A percentile compares a stretch with the other conserved stretches of the same genome.
These are phyloP conservation scores for Coniochaeta prunicola DNA, from an alignment of 2,329 filamentous ascomycete species.

Conservation along the genomic window DNA sequence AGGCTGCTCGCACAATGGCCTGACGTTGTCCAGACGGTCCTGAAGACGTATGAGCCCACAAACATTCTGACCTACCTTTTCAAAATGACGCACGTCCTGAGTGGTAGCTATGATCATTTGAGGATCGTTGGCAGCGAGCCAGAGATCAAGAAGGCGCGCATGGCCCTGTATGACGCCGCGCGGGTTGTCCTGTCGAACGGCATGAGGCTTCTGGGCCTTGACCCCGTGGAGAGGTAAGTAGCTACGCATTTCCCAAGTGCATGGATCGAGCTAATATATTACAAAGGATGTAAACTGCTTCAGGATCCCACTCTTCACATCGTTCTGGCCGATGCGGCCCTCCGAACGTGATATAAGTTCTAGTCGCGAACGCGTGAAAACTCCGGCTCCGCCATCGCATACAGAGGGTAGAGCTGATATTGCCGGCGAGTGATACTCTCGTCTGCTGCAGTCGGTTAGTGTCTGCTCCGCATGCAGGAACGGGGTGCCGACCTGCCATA, in stretches of 20 bases:
- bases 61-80: constrained; percentile 58
- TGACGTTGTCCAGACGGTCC: constrained; percentile 74
- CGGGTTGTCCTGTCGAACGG: constrained; percentile 73
- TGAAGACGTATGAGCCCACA: constrained; percentile 71
- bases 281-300: constrained; percentile 2
- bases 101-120: constrained; percentile 74
- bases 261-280: not conserved
- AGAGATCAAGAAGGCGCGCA: constrained; percentile 62
- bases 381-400: not conserved
- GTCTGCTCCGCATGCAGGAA: not conserved
- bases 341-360: too few relatives aligned
- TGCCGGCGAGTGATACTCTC: not conserved
- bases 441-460: not conserved
- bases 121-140: constrained; percentile 74
- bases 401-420: not conserved
- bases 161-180: constrained; percentile 72
- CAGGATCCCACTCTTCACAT: too few relatives aligned
- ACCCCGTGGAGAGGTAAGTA: constrained; percentile 58
- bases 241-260: not conserved
- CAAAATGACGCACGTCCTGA: constrained; percentile 77
- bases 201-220: constrained; percentile 73
- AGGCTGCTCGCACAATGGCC: constrained; percentile 78
- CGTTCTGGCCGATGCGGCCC: too few relatives aligned
- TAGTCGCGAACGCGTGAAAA: too few relatives aligned
- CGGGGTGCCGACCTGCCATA: not conserved